Conservation (phyloP, 225 moss, liverwort and hornwort genomes). For the Physcomitrium patens region DNA sequence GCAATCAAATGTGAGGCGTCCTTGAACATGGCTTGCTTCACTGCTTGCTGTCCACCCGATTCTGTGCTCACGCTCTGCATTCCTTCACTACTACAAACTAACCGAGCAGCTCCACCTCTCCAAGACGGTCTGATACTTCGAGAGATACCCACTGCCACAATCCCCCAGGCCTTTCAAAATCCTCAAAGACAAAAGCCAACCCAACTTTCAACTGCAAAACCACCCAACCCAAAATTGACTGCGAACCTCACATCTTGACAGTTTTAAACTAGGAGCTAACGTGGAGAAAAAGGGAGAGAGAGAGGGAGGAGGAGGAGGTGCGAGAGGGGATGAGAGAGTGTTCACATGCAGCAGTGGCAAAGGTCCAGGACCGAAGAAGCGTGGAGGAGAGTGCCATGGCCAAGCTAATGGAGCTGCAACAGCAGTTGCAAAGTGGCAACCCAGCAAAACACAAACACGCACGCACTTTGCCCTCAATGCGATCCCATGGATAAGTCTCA, state of each 20-base stretch:
- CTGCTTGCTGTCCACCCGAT: background rate
- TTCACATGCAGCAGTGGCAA: slow-evolving; percentile 17
- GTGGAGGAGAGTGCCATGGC: slow-evolving; percentile 49
- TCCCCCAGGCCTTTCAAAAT: background rate
- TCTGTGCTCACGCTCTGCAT: slow-evolving; percentile 39
- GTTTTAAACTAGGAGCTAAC: background rate
- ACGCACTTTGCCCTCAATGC: background rate
- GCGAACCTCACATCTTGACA: background rate
- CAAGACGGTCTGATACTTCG: slow-evolving; percentile 40
- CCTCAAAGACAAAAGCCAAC: background rate
- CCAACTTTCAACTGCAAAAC: background rate
- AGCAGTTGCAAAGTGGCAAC: background rate
- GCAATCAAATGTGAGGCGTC: slow-evolving; percentile 56
- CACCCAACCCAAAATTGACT: background rate
- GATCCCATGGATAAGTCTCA: background rate
- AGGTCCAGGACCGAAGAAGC: slow-evolving; percentile 41
- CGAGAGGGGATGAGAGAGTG: slow-evolving; percentile 3
- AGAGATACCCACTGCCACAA: slow-evolving; percentile 45
- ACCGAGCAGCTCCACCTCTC: slow-evolving; percentile 35
- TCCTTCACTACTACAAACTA: slow-evolving; percentile 33
- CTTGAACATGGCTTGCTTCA: slow-evolving; percentile 54
- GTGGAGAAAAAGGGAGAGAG: background rate
- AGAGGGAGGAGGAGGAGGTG: background rate
- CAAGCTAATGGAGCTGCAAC: slow-evolving; percentile 8
- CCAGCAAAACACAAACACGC: background rate